Evolutionary conservation across 345 rosid species (phyloP), one percentile per base, ranked within the genome.

Genomic region (Brassica juncea): DNA sequence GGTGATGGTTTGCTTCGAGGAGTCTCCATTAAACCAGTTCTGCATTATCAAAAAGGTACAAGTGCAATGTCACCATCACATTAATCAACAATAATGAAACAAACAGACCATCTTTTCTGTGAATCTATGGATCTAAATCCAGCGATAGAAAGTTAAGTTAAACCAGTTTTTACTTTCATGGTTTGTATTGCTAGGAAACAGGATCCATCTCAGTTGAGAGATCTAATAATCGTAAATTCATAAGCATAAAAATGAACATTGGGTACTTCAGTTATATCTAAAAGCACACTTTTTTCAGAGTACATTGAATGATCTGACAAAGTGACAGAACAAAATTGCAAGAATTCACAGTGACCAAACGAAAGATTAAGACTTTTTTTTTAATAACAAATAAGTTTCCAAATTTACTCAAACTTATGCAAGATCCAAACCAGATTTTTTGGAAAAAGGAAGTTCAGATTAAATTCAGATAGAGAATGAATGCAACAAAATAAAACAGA

Each of bases 1-100:
- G 89, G 92, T 1, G 94, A 82, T 28, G 86, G 78, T 81, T 90
- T 94, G 85, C 82, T 82, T 67, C 91, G 94, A 93, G 86, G 98
- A 73, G 82, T 88, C 82, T 94, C 98, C 82, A 86, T 85, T 74
- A 88, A 83, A 72, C 88, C 83, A 76, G 98, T 85, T 87, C 98
- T 94, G 16, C 68, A 66, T 5, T 4, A 65, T 28, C 94, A 81
- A 84, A 78, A 64, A 66, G 37, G 44, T 19, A n/a, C 65, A 47
- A 35, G 64, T 6, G 86, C 71, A 88, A 81, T 72, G 72, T 71
- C 76, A 71, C 55, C 47, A 73, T 84, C 76, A 75, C 90, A 84
- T 84, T 94, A 90, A 86, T 66, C 32, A 59, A 16, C 32, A 37
- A 9, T 11, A 76, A 66, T 64, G 2, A 35, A 57, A 57, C 59